Evolutionary conservation across 1,284 basidiomycete species (phyloP).

Genomic region (Cystodermella granulosa): DNA sequence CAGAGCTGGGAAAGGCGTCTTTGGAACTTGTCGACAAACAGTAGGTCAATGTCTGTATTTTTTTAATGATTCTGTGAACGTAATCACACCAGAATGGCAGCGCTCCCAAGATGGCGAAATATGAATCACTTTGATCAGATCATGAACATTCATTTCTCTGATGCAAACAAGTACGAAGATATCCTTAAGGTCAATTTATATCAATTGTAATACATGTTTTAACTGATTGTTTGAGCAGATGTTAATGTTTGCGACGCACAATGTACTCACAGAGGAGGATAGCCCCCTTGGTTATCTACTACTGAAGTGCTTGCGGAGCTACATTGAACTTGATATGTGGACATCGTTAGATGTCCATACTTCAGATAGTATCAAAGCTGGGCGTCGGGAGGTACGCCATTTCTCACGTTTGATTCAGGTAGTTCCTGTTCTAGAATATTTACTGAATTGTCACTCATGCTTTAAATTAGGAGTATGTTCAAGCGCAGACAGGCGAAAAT

Average conservation of each 20-base stretch:
- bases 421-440: conserved; percentile 3
- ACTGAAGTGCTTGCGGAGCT: conserved; percentile 25
- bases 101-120: conserved; percentile 21
- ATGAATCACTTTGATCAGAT: conserved; percentile 22
- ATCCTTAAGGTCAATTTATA: conserved; percentile 22
- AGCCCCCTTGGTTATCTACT: conserved; percentile 19
- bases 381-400: conserved; percentile 14
- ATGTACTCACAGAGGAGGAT: conserved; percentile 17
- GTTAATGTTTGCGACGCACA: conserved; percentile 28
- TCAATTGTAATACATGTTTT: neutral
- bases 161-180: conserved; percentile 26
- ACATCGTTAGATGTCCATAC: conserved; percentile 32
- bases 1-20: neutral
- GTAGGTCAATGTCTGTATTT: conserved; percentile 2
- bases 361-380: conserved; percentile 22
- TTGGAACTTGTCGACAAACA: conserved; percentile 2
- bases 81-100: conserved; percentile 3
- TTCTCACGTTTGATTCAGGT: conserved; percentile 22
- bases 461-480: neutral
- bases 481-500: too few relatives aligned
- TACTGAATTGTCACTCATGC: neutral
- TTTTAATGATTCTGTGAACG: neutral
- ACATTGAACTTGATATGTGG: conserved; percentile 31
- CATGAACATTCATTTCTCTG: conserved; percentile 16
- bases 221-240: conserved; percentile 15